Conservation (phyloP, 2,329 filamentous ascomycete genomes). For the Acrodontium crateriforme region DNA sequence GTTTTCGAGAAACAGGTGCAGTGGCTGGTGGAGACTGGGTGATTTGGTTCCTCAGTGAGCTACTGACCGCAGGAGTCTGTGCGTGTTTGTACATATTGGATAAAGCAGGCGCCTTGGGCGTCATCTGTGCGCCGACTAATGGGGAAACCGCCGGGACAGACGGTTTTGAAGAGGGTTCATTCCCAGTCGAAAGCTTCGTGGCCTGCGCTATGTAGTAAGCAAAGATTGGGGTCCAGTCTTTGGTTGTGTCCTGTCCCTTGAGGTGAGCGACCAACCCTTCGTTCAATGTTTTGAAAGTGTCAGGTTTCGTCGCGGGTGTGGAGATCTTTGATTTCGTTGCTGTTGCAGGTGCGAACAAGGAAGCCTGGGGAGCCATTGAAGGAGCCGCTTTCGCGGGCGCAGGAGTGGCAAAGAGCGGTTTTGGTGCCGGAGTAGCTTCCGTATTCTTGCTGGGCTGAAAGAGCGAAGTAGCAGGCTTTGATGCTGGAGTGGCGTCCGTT, state of each 20-base stretch:
- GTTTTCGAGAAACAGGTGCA: slow-evolving; percentile 16
- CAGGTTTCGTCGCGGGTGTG: slow-evolving; percentile 2
- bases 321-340: not conserved
- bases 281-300: slow-evolving; percentile 15
- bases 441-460: too few species aligned
- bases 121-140: too few species aligned
- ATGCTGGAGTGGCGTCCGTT: too few species aligned
- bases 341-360: not conserved
- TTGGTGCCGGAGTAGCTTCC: too few species aligned
- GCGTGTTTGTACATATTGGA: slow-evolving; percentile 5
- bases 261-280: slow-evolving; percentile 15
- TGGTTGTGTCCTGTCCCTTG: slow-evolving; percentile 9
- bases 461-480: too few species aligned
- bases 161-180: slow-evolving; percentile 1
- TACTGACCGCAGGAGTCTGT: slow-evolving; percentile 10
- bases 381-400: too few species aligned
- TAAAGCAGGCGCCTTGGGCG: slow-evolving; percentile 1
- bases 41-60: too few species aligned
- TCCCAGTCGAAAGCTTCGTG: slow-evolving; percentile 11
- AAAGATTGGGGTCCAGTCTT: slow-evolving; percentile 17
- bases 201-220: slow-evolving; percentile 15
- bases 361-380: not conserved
- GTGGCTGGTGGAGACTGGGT: slow-evolving; percentile 12
- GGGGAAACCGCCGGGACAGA: not conserved
- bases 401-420: too few species aligned